These are phyloP conservation scores for Debaryomyces fabryi DNA, from an alignment of 1,139 yeast genomes.

Conservation along the genomic window DNA sequence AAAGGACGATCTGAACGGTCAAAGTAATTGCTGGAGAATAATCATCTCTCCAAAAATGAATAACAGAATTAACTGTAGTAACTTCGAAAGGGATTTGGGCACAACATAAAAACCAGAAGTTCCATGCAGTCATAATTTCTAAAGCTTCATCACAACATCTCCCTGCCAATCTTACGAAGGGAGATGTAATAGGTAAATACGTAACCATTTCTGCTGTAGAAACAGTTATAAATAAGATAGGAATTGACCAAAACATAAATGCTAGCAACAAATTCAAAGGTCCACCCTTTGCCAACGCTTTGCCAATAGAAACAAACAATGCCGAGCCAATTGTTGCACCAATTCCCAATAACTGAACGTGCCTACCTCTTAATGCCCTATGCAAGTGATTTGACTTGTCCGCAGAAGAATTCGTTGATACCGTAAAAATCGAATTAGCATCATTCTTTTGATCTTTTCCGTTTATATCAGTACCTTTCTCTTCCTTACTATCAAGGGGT, in stretches of 20 bases:
- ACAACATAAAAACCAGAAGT: slow-evolving; percentile 74
- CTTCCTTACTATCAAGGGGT: background rate
- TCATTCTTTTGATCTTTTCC: slow-evolving; percentile 10
- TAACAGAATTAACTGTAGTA: slow-evolving; percentile 74
- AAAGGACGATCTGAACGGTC: slow-evolving; percentile 57
- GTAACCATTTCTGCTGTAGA: slow-evolving; percentile 82
- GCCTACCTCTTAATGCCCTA: slow-evolving; percentile 33
- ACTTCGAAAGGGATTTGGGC: slow-evolving; percentile 79
- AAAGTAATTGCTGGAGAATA: slow-evolving; percentile 64
- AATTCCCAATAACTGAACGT: slow-evolving; percentile 52
- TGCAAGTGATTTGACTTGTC: slow-evolving; percentile 20
- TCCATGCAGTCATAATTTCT: slow-evolving; percentile 79
- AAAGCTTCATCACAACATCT: slow-evolving; percentile 62
- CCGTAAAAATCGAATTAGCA: slow-evolving; percentile 17
- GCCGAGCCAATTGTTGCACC: slow-evolving; percentile 56
- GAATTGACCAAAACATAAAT: slow-evolving; percentile 47
- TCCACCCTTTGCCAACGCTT: slow-evolving; percentile 40
- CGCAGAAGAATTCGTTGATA: slow-evolving; percentile 18
- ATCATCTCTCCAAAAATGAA: slow-evolving; percentile 77
- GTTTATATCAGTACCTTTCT: background rate
- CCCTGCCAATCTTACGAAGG: slow-evolving; percentile 51
- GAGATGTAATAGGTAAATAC: slow-evolving; percentile 69
- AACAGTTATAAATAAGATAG: slow-evolving; percentile 62
- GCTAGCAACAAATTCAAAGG: slow-evolving; percentile 47
- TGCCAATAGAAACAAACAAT: slow-evolving; percentile 45